Base-by-base conservation (phyloP, 202 grass and related monocot genomes). In the Cymbopogon flexuosus region DNA sequence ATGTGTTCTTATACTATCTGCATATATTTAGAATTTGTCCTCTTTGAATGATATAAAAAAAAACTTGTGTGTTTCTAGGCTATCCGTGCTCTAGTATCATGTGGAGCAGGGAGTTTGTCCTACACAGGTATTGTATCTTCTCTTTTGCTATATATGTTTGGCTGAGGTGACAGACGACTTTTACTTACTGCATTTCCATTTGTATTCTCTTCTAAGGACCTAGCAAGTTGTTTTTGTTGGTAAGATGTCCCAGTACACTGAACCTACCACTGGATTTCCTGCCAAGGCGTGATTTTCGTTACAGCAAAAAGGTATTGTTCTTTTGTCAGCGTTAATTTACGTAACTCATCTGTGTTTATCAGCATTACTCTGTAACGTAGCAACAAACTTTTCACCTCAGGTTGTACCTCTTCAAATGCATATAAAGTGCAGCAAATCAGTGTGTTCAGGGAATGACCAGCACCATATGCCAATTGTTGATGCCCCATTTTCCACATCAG, bases 261-360 rank as follows among this genome's bases (percentile, higher is more conserved):
- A 94, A 87, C 79, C 58, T 92, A 76, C 91, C 94, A 11, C 72
- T 89, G 41, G 75, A 92, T 85, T 97, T 97, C 84, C 70, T 89
- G 62, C 94, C 94, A 66, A 97, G 92, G 75, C 91, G 91, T 67
- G 89, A 94, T 89, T 94, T 97, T 59, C 86, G 62, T 74, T 94
- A 90, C 72, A 89, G 89, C 88, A 97, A 94, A 78, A 92, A 92
- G 89, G 94, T 97, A 85, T n/a, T 67, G 3, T 65, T 77, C 34
- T 65, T 78, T 76, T 77, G 62, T 65, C 58, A 68, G 11, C 10
- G 37, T 75, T 81, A 40, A 57, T 57, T 63, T 73, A 60, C 2
- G 0, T 52, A 27, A 22, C 35, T 51, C 35, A 36, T 76, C 72
- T 51, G 62, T 83, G 60, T 63, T 82, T 60, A 68, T 45, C 33